Evolutionary conservation across 169 alveolate species (phyloP).

Genomic region (Plasmodium yoelii): DNA sequence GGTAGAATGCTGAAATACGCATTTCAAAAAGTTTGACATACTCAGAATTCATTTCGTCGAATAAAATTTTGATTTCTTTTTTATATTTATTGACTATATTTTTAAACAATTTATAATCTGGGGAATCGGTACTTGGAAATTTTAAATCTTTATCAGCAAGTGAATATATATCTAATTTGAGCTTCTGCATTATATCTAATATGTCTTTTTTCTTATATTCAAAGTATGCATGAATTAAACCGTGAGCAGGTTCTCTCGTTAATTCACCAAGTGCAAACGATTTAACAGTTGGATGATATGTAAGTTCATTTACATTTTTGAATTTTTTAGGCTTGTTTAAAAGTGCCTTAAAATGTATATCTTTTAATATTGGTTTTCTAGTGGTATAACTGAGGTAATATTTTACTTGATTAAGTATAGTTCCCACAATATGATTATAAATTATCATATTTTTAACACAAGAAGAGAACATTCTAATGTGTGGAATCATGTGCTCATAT

Average conservation of each 20-base stretch:
- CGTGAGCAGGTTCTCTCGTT: slow-evolving; percentile 48
- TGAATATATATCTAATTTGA: slow-evolving; percentile 41
- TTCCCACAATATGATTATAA: slow-evolving; percentile 19
- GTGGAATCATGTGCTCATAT: neutral
- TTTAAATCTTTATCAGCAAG: slow-evolving; percentile 4
- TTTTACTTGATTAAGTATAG: slow-evolving; percentile 26
- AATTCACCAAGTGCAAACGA: slow-evolving; percentile 23
- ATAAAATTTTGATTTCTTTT: slow-evolving; percentile 17
- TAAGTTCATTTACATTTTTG: neutral
- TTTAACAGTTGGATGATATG: slow-evolving; percentile 28
- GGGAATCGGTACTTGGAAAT: neutral
- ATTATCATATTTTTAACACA: slow-evolving; percentile 39
- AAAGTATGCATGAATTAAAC: slow-evolving; percentile 32
- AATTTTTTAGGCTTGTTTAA: slow-evolving; percentile 16
- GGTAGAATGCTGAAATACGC: slow-evolving; percentile 21
- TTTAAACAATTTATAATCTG: slow-evolving; percentile 2
- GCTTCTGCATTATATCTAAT: slow-evolving; percentile 15
- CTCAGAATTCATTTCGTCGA: slow-evolving; percentile 31
- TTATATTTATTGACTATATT: slow-evolving; percentile 18
- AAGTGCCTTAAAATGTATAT: slow-evolving; percentile 20
- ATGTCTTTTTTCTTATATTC: slow-evolving; percentile 49
- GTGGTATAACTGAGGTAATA: slow-evolving; percentile 28
- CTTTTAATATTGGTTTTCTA: slow-evolving; percentile 1
- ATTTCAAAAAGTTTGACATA: slow-evolving; percentile 18
- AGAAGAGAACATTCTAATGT: neutral